Conservation (phyloP, 73 alveolate species). For the Stentor coeruleus region DNA sequence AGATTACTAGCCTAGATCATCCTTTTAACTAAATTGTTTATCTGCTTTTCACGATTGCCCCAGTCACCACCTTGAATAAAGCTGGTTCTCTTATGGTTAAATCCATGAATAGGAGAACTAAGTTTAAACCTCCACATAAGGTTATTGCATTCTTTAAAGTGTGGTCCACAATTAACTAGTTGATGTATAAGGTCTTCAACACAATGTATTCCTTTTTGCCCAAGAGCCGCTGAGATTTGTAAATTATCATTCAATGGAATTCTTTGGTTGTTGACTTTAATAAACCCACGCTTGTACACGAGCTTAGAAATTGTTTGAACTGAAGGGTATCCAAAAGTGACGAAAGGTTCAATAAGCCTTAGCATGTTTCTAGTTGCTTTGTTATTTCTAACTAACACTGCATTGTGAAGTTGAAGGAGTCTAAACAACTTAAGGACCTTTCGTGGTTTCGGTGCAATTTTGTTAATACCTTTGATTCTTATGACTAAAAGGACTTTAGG, state of each 20-base stretch:
- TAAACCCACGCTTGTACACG: slow-evolving; percentile 95
- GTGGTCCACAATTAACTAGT: slow-evolving; percentile 86
- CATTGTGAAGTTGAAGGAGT: slow-evolving; percentile 90
- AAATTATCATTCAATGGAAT: slow-evolving; percentile 87
- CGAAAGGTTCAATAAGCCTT: slow-evolving; percentile 78
- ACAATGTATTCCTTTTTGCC: slow-evolving; percentile 87
- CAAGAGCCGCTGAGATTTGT: slow-evolving; percentile 81
- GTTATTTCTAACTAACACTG: slow-evolving; percentile 83
- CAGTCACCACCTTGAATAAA: slow-evolving; percentile 83
- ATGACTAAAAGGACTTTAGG: slow-evolving; percentile 38
- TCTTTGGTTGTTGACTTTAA: slow-evolving; percentile 84
- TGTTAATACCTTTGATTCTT: slow-evolving; percentile 70
- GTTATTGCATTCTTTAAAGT: slow-evolving; percentile 92
- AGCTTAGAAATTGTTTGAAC: slow-evolving; percentile 73
- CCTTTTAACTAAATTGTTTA: slow-evolving; percentile 81
- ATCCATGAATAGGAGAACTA: slow-evolving; percentile 86
- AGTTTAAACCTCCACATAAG: slow-evolving; percentile 94
- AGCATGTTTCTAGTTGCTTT: slow-evolving; percentile 92
- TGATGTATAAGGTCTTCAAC: slow-evolving; percentile 96
- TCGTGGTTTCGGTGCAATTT: slow-evolving; percentile 77
- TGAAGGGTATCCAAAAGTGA: slow-evolving; percentile 90
- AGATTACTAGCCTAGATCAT: slow-evolving; percentile 92
- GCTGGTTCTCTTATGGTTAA: slow-evolving; percentile 79
- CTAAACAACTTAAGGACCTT: slow-evolving; percentile 81
- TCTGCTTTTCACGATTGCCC: slow-evolving; percentile 94